Evolutionary conservation across 1,139 yeast genomes (phyloP), one percentile per base, ranked within the genome.

Genomic region (Debaryomycetaceae sp.): DNA sequence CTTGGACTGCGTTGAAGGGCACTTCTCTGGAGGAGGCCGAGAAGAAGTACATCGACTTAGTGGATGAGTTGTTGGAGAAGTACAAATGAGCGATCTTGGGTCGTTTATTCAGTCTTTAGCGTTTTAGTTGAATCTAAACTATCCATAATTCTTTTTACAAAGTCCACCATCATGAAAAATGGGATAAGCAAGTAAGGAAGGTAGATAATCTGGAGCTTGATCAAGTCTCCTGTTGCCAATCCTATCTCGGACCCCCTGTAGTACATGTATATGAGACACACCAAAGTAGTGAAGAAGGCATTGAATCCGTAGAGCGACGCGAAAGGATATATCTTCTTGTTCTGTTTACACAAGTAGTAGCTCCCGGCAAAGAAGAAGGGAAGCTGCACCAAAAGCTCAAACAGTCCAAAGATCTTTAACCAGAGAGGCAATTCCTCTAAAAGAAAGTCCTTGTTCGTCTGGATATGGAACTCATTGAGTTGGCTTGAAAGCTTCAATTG

Each of bases 1-100:
- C 97, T 14, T 93, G 99, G 99, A 85, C 84, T 60, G 84, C 83
- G 57, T 75, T 85, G 59, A 85, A 88, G 74, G 99, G 98, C 46
- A 80, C 79, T 48, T 69, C 89, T 43, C 87, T 86, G 69, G 96
- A 83, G 56, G 97, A 90, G 31, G 99, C 99, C 51, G 98, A 91
- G 75, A 57, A 78, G 60, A 76, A 88, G 69, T 87, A 89, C 76
- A 88, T 90, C 62, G 86, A 66, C 36, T 71, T 85, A 41, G 97
- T 85, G 51, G 83, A 83, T 59, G 80, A 80, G 60, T 76, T 88
- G 70, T 69, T 80, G 54, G 81, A 75, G 44, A 74, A 74, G 59
- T 72, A 74, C 62, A 57, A 60, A 51, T 64, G 54, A 44, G 14
- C 39, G 40, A 35, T 2, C 3, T 34, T 8, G 13, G 9, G n/a